Conservation (phyloP, 1,284 basidiomycete genomes). For the Volvariella volvacea region DNA sequence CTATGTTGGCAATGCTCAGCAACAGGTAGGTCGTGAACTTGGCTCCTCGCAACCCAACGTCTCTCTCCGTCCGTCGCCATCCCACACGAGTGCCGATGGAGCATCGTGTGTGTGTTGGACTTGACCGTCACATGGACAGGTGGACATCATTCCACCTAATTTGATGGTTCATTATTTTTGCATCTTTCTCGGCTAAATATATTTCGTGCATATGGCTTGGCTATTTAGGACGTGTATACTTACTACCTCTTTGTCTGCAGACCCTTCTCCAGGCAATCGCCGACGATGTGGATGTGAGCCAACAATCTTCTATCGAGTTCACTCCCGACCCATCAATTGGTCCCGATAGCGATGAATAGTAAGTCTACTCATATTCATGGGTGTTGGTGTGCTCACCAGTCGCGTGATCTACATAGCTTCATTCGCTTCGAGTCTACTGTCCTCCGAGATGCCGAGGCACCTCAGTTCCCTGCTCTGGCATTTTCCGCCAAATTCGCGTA, state of each 20-base stretch:
- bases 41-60: not conserved
- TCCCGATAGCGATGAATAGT: conserved; percentile 56
- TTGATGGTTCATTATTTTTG: too few species aligned
- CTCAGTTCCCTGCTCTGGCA: conserved; percentile 55
- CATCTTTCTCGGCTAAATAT: not conserved
- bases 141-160: too few species aligned
- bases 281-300: conserved; percentile 54
- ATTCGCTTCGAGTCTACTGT: conserved; percentile 61
- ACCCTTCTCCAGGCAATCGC: conserved; percentile 62
- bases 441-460: conserved; percentile 41
- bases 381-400: conserved; percentile 7
- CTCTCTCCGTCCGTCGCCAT: not conserved
- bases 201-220: too few species aligned
- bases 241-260: conserved; percentile 29
- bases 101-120: too few species aligned
- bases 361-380: conserved; percentile 25
- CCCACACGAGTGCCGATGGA: too few species aligned
- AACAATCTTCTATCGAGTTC: conserved; percentile 43
- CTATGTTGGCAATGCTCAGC: conserved; percentile 55
- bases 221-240: too few species aligned
- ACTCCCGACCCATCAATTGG: conserved; percentile 59
- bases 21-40: conserved; percentile 42
- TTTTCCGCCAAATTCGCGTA: conserved; percentile 81
- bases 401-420: conserved; percentile 40
- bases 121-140: too few species aligned